Evolutionary conservation across 140 eudicot species (phyloP), one percentile per base, ranked within the genome.

Genomic region (Bidens hawaiensis): DNA sequence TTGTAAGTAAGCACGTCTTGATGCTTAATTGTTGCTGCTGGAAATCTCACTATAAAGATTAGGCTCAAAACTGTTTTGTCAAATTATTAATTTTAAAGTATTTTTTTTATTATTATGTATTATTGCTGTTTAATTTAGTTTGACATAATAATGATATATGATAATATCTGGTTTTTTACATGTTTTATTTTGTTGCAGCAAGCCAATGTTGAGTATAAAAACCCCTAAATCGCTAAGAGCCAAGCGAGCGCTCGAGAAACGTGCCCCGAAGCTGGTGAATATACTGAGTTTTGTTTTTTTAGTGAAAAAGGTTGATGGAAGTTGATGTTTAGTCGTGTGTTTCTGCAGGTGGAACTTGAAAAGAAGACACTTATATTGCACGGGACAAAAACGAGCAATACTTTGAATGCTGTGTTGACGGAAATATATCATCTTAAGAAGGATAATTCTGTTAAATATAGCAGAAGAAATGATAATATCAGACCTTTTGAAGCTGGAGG

Each of bases 401-500:
- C 83, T 12, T 4, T 93, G 56, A 93, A 88, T 75, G 41, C 81
- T 2, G 79, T 93, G 2, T 62, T 93, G 72, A 77, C 95, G 10
- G 97, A 93, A 57, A 80, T 93, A 19, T 78, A 88, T 71, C 95
- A 85, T 67, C 86, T 93, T 60, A 93, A 93, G 83, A 93, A 79
- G 75, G 94, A 76, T 40, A 78, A 75, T 67, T 56, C 99, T 1
- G 75, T 93, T 6, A 93, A 81, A 71, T 93, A 66, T 74, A 66
- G 90, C 23, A 55, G 85, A 13, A 88, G 80, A 65, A 93, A 93
- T 57, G 95, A 88, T 31, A 85, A 76, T 46, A 75, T 93, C 43
- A 77, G 99, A 63, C 99, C 99, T 2, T 93, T 88, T 66, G 99
- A 93, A 76, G 75, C 76, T 23, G 99, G 95, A 1, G 99, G 99